phyloP scores from a whole-genome alignment of 1,139 yeast species.

The Geotrichum histeridarum region DNA sequence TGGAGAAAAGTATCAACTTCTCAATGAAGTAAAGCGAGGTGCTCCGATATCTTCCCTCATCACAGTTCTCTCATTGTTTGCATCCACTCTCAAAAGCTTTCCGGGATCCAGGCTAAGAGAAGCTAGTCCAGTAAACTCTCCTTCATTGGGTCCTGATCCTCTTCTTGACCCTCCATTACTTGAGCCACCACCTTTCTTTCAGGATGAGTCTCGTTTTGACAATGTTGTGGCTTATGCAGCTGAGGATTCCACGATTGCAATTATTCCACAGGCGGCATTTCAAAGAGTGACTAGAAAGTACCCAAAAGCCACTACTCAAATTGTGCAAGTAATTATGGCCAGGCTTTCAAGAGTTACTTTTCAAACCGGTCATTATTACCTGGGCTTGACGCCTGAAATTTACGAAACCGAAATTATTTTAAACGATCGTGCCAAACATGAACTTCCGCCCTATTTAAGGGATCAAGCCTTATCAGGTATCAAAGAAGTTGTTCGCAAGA shows the following conservation, averaged over 20 bases:
- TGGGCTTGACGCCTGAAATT: slow-evolving; percentile 79
- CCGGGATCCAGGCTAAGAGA: slow-evolving; percentile 11
- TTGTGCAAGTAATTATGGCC: slow-evolving; percentile 85
- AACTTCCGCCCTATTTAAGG: slow-evolving; percentile 58
- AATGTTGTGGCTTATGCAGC: slow-evolving; percentile 52
- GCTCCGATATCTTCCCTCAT: slow-evolving; percentile 77
- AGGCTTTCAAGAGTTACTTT: slow-evolving; percentile 85
- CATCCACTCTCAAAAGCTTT: slow-evolving; percentile 37
- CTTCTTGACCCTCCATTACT: background rate
- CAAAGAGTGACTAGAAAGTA: slow-evolving; percentile 64
- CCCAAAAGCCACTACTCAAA: slow-evolving; percentile 89
- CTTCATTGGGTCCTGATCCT: background rate
- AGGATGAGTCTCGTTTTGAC: background rate
- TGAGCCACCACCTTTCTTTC: background rate
- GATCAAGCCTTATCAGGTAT: slow-evolving; percentile 54
- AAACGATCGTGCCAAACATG: slow-evolving; percentile 47
- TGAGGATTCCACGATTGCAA: slow-evolving; percentile 76
- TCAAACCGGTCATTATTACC: slow-evolving; percentile 79
- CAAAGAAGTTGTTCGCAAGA: slow-evolving; percentile 26
- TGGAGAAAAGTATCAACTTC: slow-evolving; percentile 59
- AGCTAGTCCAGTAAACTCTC: slow-evolving; percentile 2
- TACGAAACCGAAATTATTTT: slow-evolving; percentile 68
- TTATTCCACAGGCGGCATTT: slow-evolving; percentile 83
- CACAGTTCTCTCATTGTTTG: slow-evolving; percentile 68
- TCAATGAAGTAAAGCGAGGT: slow-evolving; percentile 83